Base-by-base conservation (phyloP, 1,284 basidiomycete species). In the Serendipita sp. region DNA sequence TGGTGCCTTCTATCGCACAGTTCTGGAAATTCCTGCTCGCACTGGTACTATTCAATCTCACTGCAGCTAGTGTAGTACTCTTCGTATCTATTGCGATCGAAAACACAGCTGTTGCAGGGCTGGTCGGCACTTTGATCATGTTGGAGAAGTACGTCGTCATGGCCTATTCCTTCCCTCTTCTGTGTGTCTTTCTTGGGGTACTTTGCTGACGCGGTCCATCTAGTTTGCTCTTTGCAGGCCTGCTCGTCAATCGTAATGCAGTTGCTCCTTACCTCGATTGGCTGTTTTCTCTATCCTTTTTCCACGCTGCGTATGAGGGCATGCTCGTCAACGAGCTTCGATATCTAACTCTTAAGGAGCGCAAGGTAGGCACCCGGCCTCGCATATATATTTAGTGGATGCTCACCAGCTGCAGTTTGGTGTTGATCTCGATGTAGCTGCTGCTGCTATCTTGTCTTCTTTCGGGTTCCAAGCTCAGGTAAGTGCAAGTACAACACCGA, bases 11-110 rank as follows among this genome's bases (percentile, higher is more conserved):
- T 3, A 87, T 97, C 3, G 77, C 82, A 0, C 84, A 83, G 15
- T 98, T 97, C 78, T 98, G 95, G 94, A 96, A 96, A 75, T 98
- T 98, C 77, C 86, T 97, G 75, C 83, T 99, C 67, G 88, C 86
- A 1, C 81, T 98, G 34, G 91, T 99, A 10, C 74, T 97, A 47
- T 98, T 98, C 83, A 98, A 97, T 75, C 76, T 98, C 64, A 88
- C 93, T 0, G 93, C 94, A 1, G 91, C 92, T 22, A 91, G 87
- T 68, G 88, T 94, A 53, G 88, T 98, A 43, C 77, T 99, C 4
- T 83, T 93, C 73, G 79, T 99, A 49, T 93, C 90, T 8, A 90
- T 98, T 63, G 84, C 91, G 0, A 87, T 96, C 67, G 80, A 83
- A 45, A 93, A 87, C 71, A 84, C 84, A 12, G 88, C 91, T 61